phyloP scores from a whole-genome alignment of 768 basidiomycete genomes.

The Dioszegia hungarica region DNA sequence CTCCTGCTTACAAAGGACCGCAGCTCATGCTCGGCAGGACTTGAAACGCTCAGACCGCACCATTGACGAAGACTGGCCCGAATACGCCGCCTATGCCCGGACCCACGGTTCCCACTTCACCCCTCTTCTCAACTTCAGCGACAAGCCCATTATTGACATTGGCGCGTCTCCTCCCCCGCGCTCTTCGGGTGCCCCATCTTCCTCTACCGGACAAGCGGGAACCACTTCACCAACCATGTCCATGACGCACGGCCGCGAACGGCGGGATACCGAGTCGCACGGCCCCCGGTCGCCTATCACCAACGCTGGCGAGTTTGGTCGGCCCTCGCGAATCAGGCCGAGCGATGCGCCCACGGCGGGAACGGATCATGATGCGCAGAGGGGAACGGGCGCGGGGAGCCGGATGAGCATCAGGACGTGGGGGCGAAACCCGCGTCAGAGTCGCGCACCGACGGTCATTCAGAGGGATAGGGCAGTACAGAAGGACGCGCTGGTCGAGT shows the following conservation, averaged over 20 bases:
- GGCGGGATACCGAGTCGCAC: conserved; percentile 44
- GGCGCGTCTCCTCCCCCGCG: neutral
- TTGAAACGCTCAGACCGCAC: conserved; percentile 87
- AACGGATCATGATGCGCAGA: neutral
- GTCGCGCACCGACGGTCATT: conserved; percentile 79
- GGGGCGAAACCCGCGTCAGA: conserved; percentile 13
- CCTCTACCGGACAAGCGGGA: neutral
- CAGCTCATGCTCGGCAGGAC: conserved; percentile 53
- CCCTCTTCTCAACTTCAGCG: conserved; percentile 64
- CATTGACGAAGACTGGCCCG: conserved; percentile 96
- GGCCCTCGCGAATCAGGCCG: neutral
- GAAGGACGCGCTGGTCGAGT: conserved; percentile 80
- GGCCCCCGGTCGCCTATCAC: conserved; percentile 18
- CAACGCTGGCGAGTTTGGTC: neutral
- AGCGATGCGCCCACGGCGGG: conserved; percentile 9
- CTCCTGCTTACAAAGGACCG: neutral
- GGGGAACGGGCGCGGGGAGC: conserved; percentile 1
- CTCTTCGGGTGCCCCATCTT: neutral
- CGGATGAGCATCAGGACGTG: conserved; percentile 10
- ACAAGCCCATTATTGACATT: conserved; percentile 3
- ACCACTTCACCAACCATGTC: neutral
- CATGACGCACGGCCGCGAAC: conserved; percentile 10
- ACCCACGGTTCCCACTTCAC: conserved; percentile 89
- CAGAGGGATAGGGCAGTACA: conserved; percentile 85
- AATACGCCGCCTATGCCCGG: conserved; percentile 92